phyloP scores from a whole-genome alignment of 139 green algal species.

The Picochlorum sp. region DNA sequence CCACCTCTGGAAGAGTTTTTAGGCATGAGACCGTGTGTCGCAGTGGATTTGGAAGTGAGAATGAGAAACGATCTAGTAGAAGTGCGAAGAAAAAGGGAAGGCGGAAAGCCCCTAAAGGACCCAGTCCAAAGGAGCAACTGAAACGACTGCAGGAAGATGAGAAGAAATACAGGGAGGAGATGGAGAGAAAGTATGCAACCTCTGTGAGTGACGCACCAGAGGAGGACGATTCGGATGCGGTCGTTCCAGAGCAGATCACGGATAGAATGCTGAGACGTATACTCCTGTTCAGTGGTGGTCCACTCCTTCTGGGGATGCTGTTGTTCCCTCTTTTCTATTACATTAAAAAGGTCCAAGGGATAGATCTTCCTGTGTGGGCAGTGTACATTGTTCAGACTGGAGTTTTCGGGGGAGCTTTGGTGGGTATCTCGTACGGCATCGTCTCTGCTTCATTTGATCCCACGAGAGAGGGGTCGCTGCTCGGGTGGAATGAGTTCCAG shows the following conservation, averaged over 20 bases:
- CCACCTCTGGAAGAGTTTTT: too few species aligned
- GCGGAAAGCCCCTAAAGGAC: constrained; percentile 26
- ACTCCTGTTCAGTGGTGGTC: constrained; percentile 45
- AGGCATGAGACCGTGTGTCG: too few species aligned
- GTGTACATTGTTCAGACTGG: constrained; percentile 46
- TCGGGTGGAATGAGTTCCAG: constrained; percentile 46
- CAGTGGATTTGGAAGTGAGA: too few species aligned
- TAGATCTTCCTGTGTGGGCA: constrained; percentile 55
- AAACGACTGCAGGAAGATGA: constrained; percentile 28
- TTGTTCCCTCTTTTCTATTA: constrained; percentile 65
- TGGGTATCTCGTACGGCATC: constrained; percentile 70
- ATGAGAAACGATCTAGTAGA: background rate
- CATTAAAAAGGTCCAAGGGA: constrained; percentile 52
- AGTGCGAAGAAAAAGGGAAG: constrained; percentile 32
- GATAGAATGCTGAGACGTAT: constrained; percentile 69
- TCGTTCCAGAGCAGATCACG: constrained; percentile 17
- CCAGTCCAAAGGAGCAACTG: constrained; percentile 19
- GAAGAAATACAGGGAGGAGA: constrained; percentile 2
- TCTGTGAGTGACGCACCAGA: background rate
- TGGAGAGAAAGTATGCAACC: constrained; percentile 7
- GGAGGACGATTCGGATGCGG: background rate
- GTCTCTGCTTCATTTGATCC: constrained; percentile 63
- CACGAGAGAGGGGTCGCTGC: constrained; percentile 36
- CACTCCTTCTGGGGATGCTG: constrained; percentile 43
- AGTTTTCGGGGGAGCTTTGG: constrained; percentile 64